phyloP scores from a whole-genome alignment of 495 filamentous ascomycete genomes.

The Aspergillus olivimuriae region DNA sequence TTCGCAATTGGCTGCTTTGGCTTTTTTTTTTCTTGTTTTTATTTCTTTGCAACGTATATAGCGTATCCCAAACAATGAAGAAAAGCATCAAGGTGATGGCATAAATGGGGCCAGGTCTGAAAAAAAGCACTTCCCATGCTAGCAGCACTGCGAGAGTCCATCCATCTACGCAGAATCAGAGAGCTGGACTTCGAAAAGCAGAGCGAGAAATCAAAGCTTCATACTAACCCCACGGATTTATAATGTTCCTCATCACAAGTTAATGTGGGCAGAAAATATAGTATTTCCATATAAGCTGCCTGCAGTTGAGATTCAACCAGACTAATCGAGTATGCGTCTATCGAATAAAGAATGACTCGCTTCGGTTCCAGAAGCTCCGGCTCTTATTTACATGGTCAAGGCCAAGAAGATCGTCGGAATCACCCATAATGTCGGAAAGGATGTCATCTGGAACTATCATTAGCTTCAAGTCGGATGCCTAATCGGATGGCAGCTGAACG shows the following conservation, averaged over 20 bases:
- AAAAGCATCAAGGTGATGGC: too few species aligned
- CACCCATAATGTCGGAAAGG: conserved; percentile 62
- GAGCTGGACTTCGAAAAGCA: background rate
- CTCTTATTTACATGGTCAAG: conserved; percentile 84
- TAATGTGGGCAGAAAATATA: background rate
- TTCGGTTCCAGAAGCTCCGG: conserved; percentile 50
- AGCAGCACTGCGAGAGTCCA: too few species aligned
- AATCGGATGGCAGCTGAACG: conserved; percentile 19
- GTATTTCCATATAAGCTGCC: conserved; percentile 1
- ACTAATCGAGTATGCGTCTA: conserved; percentile 26
- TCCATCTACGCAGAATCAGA: background rate
- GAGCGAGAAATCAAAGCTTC: too few species aligned
- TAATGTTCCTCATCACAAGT: conserved; percentile 1
- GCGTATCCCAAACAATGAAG: too few species aligned
- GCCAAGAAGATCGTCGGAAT: conserved; percentile 73
- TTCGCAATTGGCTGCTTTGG: too few species aligned
- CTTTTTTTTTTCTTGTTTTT: background rate
- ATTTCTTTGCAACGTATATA: too few species aligned
- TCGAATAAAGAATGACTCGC: conserved; percentile 62
- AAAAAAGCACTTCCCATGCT: too few species aligned
- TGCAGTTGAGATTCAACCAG: background rate
- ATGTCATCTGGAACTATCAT: conserved; percentile 60
- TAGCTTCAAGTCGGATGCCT: conserved; percentile 11
- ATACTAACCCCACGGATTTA: background rate
- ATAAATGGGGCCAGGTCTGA: too few species aligned